Evolutionary conservation across 1,139 yeast genomes (phyloP).

Genomic region (Scheffersomyces illinoinensis): DNA sequence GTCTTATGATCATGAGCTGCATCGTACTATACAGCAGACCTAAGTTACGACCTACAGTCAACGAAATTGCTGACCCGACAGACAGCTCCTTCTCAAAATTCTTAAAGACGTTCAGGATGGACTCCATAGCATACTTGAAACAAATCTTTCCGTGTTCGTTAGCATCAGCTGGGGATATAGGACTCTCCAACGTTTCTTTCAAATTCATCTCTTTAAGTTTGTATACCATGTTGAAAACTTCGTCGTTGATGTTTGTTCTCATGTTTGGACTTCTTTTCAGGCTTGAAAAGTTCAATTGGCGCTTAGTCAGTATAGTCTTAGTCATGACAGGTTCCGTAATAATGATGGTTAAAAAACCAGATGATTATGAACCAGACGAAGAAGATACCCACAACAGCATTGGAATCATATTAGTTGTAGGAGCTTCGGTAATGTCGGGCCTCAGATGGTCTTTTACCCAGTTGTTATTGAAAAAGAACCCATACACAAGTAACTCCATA

Average conservation of each 20-base stretch:
- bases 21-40: slow-evolving; percentile 49
- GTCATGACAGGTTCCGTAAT: slow-evolving; percentile 82
- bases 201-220: slow-evolving; percentile 76
- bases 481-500: slow-evolving; percentile 69
- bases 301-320: slow-evolving; percentile 64
- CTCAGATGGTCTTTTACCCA: slow-evolving; percentile 95
- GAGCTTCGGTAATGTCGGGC: slow-evolving; percentile 83
- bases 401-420: slow-evolving; percentile 73
- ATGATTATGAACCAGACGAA: slow-evolving; percentile 15
- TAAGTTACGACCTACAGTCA: slow-evolving; percentile 41
- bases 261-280: slow-evolving; percentile 80
- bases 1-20: slow-evolving; percentile 55
- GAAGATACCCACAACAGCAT: slow-evolving; percentile 26
- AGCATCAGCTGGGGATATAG: slow-evolving; percentile 92
- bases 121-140: slow-evolving; percentile 34
- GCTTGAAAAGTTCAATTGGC: slow-evolving; percentile 70
- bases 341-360: slow-evolving; percentile 72
- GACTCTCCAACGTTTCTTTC: slow-evolving; percentile 84
- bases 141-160: slow-evolving; percentile 81
- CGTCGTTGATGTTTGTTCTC: slow-evolving; percentile 82
- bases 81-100: slow-evolving; percentile 7
- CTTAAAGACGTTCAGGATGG: slow-evolving; percentile 20
- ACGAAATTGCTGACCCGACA: slow-evolving; percentile 4
- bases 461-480: slow-evolving; percentile 63
- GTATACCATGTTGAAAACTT: slow-evolving; percentile 91